A percentile compares a stretch with the other conserved stretches of the same genome.
Conservation (phyloP, 768 basidiomycete species). For the Naganishia kalamii region DNA sequence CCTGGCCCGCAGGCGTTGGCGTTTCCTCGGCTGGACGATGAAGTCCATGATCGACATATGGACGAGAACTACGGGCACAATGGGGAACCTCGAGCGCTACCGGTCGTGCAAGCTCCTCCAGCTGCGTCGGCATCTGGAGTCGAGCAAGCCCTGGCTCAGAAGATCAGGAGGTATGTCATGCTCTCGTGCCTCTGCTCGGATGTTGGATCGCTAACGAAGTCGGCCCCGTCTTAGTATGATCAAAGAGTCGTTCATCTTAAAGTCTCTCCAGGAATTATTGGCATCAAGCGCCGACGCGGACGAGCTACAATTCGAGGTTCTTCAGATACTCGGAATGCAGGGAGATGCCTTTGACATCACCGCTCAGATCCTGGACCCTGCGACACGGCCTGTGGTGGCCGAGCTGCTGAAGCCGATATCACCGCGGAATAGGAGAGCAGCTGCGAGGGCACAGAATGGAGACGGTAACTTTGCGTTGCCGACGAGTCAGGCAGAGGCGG, state of each 20-base stretch:
- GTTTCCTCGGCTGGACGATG: conserved; percentile 17
- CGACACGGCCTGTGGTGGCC: not conserved
- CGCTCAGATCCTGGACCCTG: not conserved
- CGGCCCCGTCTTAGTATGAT: not conserved
- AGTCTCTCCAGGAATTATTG: conserved; percentile 3
- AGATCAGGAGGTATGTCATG: not conserved
- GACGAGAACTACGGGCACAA: not conserved
- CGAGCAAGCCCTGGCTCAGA: conserved; percentile 3
- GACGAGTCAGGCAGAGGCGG: conserved; percentile 37
- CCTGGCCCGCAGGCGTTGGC: conserved; percentile 5
- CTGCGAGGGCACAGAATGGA: not conserved
- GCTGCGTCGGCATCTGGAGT: not conserved
- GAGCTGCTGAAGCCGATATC: not conserved
- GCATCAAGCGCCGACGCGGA: not conserved
- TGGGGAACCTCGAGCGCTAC: conserved; percentile 3
- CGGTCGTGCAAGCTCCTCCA: not conserved
- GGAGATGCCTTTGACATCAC: conserved; percentile 1
- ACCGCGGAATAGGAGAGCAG: conserved; percentile 7
- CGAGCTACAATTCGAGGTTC: conserved; percentile 7
- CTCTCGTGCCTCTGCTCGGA: not conserved
- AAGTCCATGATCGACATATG: not conserved
- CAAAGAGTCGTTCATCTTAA: not conserved
- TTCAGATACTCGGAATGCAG: conserved; percentile 11
- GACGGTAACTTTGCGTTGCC: conserved; percentile 24
- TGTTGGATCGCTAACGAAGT: no score